These are phyloP conservation scores for Fusarium verrucosum DNA, from an alignment of 2,329 filamentous ascomycete species.

Conservation along the genomic window DNA sequence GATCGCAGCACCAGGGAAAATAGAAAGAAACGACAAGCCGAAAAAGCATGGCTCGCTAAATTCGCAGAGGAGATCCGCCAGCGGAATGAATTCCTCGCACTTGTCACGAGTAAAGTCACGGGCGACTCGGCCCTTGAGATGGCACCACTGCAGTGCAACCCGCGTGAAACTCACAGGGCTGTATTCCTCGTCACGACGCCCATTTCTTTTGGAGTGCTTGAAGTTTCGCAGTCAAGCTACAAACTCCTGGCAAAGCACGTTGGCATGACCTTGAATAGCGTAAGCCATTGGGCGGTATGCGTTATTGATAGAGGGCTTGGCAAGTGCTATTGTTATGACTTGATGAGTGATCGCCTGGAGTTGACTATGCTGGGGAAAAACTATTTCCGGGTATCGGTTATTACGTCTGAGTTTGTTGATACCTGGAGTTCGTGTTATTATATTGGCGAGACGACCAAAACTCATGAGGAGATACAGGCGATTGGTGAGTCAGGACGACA, in stretches of 20 bases:
- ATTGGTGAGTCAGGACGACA: constrained; percentile 17
- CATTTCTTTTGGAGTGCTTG: constrained; percentile 36
- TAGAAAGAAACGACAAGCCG: constrained; percentile 4
- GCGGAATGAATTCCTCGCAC: constrained; percentile 30
- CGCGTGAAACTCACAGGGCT: constrained; percentile 26
- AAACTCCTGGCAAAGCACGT: constrained; percentile 37
- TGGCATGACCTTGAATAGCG: constrained; percentile 41
- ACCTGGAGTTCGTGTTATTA: constrained; percentile 44
- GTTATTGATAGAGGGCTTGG: constrained; percentile 38
- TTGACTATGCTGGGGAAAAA: constrained; percentile 38
- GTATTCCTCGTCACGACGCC: constrained; percentile 41
- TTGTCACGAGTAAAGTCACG: constrained; percentile 32
- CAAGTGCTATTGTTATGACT: constrained; percentile 38
- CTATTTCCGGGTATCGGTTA: constrained; percentile 36
- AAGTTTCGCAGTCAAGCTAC: constrained; percentile 38
- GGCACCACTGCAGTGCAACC: constrained; percentile 29
- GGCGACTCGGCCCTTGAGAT: constrained; percentile 37
- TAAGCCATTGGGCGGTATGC: constrained; percentile 43
- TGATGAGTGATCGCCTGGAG: constrained; percentile 42
- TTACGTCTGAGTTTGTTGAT: constrained; percentile 36
- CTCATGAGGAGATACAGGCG: constrained; percentile 37
- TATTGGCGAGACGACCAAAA: constrained; percentile 42
- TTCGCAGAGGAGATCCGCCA: constrained; percentile 30
- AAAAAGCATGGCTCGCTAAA: constrained; percentile 12
- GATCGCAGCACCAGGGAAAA: constrained; percentile 7